Evolutionary conservation across 805 yeast species (phyloP).

Genomic region (Candida palmyrensis): DNA sequence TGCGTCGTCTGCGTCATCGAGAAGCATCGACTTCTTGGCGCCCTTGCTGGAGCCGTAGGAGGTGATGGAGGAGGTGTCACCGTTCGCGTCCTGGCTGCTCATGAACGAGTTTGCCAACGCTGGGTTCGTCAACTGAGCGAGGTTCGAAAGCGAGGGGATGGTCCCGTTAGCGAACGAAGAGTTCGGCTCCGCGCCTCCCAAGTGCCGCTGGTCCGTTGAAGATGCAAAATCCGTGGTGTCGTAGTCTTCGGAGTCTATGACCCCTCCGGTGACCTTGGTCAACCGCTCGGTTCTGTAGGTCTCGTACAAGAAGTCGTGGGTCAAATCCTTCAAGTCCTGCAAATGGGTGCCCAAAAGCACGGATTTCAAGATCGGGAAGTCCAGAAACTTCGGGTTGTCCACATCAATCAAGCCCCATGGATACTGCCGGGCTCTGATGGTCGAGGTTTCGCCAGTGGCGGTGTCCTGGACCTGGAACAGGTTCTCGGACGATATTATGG

Average conservation of each 20-base stretch:
- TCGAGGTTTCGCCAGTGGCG: constrained; percentile 37
- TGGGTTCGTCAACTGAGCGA: constrained; percentile 45
- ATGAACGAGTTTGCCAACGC: constrained; percentile 19
- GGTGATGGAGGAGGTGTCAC: constrained; percentile 14
- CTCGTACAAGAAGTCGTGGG: constrained; percentile 72
- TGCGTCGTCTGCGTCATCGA: constrained; percentile 21
- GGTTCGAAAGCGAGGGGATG: constrained; percentile 56
- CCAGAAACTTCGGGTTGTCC: constrained; percentile 46
- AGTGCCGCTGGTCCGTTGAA: not conserved
- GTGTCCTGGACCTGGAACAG: constrained; percentile 40
- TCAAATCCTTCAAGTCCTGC: constrained; percentile 74
- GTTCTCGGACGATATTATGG: constrained; percentile 62
- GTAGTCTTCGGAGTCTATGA: constrained; percentile 6
- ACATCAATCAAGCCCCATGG: constrained; percentile 73
- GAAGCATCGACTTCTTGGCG: constrained; percentile 31
- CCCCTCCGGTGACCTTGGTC: constrained; percentile 48
- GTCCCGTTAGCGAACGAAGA: constrained; percentile 8
- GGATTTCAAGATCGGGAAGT: constrained; percentile 55
- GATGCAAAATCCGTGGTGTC: constrained; percentile 20
- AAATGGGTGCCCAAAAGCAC: constrained; percentile 80
- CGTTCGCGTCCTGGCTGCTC: constrained; percentile 8
- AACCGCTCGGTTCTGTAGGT: constrained; percentile 75
- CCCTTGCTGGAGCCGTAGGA: constrained; percentile 17
- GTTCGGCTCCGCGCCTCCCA: no score
- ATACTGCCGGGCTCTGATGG: constrained; percentile 57